A percentile compares a stretch with the other conserved stretches of the same genome.
Conservation (phyloP, 1,139 yeast species). For the Citeromyces hawaiiensis region DNA sequence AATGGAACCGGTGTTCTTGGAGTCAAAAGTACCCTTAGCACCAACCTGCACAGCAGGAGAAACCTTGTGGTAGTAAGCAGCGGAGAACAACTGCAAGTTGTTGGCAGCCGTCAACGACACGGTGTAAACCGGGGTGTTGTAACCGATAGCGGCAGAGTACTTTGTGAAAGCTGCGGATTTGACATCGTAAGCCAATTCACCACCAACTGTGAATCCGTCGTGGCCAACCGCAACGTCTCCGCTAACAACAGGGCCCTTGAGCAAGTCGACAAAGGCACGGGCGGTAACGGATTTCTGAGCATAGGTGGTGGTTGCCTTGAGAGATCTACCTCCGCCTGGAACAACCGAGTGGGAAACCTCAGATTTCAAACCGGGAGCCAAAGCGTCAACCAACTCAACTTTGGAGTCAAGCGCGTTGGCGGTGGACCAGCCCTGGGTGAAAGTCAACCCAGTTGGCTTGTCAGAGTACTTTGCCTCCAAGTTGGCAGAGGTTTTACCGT, state of each 20-base stretch:
- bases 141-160: slow-evolving; percentile 91
- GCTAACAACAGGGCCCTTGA: slow-evolving; percentile 90
- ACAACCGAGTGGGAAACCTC: slow-evolving; percentile 81
- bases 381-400: slow-evolving; percentile 82
- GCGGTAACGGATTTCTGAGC: slow-evolving; percentile 90
- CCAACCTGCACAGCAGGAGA: slow-evolving; percentile 90
- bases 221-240: slow-evolving; percentile 94
- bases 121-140: slow-evolving; percentile 79
- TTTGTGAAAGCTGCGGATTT: slow-evolving; percentile 85
- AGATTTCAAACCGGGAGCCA: slow-evolving; percentile 92
- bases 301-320: slow-evolving; percentile 85
- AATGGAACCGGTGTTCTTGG: slow-evolving; percentile 53
- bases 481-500: slow-evolving; percentile 76
- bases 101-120: slow-evolving; percentile 82
- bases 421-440: slow-evolving; percentile 97
- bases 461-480: slow-evolving; percentile 90
- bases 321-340: slow-evolving; percentile 78
- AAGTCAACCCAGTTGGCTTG: slow-evolving; percentile 84
- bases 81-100: slow-evolving; percentile 84
- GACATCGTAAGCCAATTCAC: slow-evolving; percentile 94
- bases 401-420: slow-evolving; percentile 87
- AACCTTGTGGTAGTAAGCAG: slow-evolving; percentile 96
- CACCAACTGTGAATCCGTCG: slow-evolving; percentile 96
- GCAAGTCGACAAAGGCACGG: slow-evolving; percentile 87
- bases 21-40: slow-evolving; percentile 95